Percentiles rank a stretch among this genome's conserved stretches.
Evolutionary conservation across 177 flowering plant genomes (phyloP).

Genomic region (Vitis hybrid): DNA sequence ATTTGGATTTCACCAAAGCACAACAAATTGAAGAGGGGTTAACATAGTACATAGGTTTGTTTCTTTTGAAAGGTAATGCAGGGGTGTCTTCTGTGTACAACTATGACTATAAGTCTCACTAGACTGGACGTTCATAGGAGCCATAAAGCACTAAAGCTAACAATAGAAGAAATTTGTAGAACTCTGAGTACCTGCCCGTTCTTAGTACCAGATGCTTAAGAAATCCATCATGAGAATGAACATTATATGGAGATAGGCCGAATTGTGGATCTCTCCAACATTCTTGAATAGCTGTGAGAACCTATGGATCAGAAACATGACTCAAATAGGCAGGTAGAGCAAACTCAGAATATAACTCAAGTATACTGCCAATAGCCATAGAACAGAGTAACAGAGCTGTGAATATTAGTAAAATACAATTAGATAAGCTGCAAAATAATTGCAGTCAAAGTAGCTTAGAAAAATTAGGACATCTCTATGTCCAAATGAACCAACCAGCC

Average conservation of each 20-base stretch:
- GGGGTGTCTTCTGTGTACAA: no score
- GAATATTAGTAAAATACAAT: neutral
- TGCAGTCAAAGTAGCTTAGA: neutral
- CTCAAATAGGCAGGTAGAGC: slow-evolving; percentile 10
- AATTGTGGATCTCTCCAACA: slow-evolving; percentile 77
- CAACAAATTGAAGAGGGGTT: no score
- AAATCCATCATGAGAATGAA: slow-evolving; percentile 75
- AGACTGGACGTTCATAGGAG: no score
- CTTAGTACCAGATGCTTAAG: slow-evolving; percentile 89
- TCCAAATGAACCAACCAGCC: neutral
- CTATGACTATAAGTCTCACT: no score
- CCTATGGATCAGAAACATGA: slow-evolving; percentile 43
- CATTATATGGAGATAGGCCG: slow-evolving; percentile 79
- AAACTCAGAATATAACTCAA: neutral
- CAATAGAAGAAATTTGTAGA: neutral
- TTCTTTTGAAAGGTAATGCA: no score
- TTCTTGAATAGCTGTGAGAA: slow-evolving; percentile 76
- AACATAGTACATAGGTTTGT: no score
- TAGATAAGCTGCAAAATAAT: neutral
- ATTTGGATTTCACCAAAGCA: no score
- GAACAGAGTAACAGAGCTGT: neutral
- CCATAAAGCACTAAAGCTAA: no score
- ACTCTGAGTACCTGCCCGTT: slow-evolving; percentile 70
- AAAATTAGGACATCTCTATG: neutral
- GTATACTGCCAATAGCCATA: neutral